phyloP scores from a whole-genome alignment of 1,284 basidiomycete species.

The Apiotrichum brassicae region DNA sequence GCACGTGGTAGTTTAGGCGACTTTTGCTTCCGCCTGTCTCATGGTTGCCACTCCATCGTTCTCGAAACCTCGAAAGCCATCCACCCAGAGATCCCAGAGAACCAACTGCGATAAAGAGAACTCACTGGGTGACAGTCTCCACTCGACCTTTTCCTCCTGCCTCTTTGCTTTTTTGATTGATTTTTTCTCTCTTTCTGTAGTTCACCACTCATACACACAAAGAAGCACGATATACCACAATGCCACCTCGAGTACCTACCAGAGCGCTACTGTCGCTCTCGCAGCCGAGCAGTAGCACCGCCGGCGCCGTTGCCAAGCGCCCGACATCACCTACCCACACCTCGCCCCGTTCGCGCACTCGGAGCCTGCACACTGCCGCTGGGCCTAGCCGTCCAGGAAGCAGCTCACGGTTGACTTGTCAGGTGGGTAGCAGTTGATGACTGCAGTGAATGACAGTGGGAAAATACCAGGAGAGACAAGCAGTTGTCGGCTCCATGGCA shows the following conservation, averaged over 20 bases:
- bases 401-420: background rate
- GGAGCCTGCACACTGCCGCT: constrained; percentile 5
- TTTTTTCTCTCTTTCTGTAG: too few relatives aligned
- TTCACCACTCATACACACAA: background rate
- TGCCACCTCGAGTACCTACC: constrained; percentile 16
- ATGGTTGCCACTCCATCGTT: background rate
- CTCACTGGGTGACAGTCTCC: too few relatives aligned
- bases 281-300: constrained; percentile 5
- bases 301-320: background rate
- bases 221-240: constrained; percentile 1
- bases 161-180: too few relatives aligned
- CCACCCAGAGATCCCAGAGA: background rate
- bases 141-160: too few relatives aligned
- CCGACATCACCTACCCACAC: background rate
- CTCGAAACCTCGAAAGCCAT: background rate
- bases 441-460: too few relatives aligned
- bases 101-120: too few relatives aligned
- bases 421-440: background rate
- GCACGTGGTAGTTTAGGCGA: too few relatives aligned
- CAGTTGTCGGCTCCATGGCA: too few relatives aligned
- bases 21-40: too few relatives aligned
- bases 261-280: constrained; percentile 11
- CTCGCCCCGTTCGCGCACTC: too few relatives aligned
- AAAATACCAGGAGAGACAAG: too few relatives aligned
- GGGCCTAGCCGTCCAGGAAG: background rate